Base-by-base conservation (phyloP, 208 protist species). In the Leptomonas pyrrhocoris region DNA sequence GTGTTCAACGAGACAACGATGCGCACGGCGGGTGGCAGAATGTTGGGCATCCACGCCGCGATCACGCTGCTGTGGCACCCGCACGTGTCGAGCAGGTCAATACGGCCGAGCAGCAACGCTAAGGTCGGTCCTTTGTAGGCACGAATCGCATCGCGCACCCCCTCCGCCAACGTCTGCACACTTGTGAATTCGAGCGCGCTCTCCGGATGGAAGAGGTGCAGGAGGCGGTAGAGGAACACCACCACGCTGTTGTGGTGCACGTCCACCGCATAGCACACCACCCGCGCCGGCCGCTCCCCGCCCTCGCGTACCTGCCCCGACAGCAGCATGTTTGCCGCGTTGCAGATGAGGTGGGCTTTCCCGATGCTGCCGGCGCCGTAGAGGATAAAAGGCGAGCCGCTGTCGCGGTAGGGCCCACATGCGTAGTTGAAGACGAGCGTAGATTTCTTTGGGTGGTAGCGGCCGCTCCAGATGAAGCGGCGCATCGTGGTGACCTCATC, bases 1-100 rank as follows among this genome's bases (percentile, higher is more conserved):
- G 86, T 94, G 60, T 89, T 75, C 42, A 94, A 45, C 0, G 86
- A 85, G 16, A 93, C 58, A 43, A 93, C 79, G 49, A 94, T 60
- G 51, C 74, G 82, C 3, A 96, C 73, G 42, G 58, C 56, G 16
- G 55, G 57, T 2, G 91, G 85, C 27, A 96, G 79, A 67, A 64
- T 86, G 51, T 79, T 58, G 1, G 91, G 88, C 64, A 96, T 74
- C 88, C 91, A 96, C 54, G 85, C 86, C 25, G 85, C 71, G 30
- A 72, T 50, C 18, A 79, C 53, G n/a, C 58, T 74, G 38, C 65
- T 36, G 42, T 79, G 54, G 53, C 72, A 78, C n/a, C 86, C 88
- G 56, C 73, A 84, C 30, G 67, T 75, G 64, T 96, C 91, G 9
- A 92, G 61, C 48, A 59, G 34, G 38, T 94, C 86, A 40, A 94